A percentile compares a stretch with the other conserved stretches of the same genome.
These are phyloP conservation scores for Chenopodium quinoa DNA, from an alignment of 148 eudicot species.

Conservation along the genomic window DNA sequence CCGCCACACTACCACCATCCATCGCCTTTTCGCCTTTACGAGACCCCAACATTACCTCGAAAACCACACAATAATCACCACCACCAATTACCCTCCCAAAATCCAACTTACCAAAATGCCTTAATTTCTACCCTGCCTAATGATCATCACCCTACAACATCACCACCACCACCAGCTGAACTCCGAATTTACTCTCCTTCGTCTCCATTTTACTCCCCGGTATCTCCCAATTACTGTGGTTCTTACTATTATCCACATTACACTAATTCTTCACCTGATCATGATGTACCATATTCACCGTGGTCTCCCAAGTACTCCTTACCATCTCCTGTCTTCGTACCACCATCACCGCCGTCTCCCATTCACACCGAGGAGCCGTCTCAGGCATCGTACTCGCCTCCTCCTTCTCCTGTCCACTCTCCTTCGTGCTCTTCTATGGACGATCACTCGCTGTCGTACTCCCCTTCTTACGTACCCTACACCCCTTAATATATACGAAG, in stretches of 20 bases:
- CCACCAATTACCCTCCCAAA: not conserved
- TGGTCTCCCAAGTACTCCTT: not conserved
- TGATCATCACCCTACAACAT: not conserved
- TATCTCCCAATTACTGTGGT: constrained; percentile 21
- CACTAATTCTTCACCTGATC: not conserved
- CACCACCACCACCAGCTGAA: constrained; percentile 16
- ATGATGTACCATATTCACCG: not conserved
- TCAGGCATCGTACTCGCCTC: not conserved
- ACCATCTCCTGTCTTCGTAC: not conserved
- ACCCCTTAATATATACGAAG: not conserved
- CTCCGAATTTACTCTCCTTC: constrained; percentile 12
- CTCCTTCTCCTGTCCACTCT: constrained; percentile 10
- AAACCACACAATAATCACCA: not conserved
- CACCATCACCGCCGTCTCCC: not conserved
- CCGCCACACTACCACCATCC: not conserved
- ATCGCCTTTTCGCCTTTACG: not conserved
- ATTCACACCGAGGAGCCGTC: not conserved
- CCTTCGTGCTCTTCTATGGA: not conserved
- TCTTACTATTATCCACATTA: not conserved
- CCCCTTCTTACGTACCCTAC: constrained; percentile 9
- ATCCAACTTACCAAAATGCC: not conserved
- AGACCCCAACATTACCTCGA: not conserved
- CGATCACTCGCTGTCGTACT: not conserved
- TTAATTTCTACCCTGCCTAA: too few relatives aligned
- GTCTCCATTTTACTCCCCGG: constrained; percentile 17